Base-by-base conservation (phyloP, 352 stramenopile species). In the Pythium oligandrum region DNA sequence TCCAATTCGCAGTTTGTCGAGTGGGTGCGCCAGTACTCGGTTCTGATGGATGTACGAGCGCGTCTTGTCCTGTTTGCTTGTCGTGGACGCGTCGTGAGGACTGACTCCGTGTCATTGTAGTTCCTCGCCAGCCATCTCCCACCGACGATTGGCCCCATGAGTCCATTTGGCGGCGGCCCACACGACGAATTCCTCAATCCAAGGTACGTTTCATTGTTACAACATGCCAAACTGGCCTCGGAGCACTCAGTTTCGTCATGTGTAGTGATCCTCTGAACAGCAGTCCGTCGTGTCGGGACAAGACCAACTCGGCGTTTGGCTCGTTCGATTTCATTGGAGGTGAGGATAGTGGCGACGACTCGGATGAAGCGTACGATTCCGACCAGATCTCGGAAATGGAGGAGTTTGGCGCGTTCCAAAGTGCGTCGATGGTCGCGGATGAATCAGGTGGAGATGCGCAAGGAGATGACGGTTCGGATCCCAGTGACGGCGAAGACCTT, bases 291-390 rank as follows among this genome's bases (percentile, higher is more conserved):
- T 88, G 64, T 37, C 73, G 73, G 12, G 73, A 77, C 17, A 61
- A 74, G 32, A 68, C 61, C 6, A 78, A 75, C 30, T 40, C 49
- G 12, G 55, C 67, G 7, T 77, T 83, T 45, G 75, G 68, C 26
- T 88, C 77, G n/a, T 93, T 92, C 40, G 83, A 91, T 47, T 92
- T 91, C 36, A 75, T 93, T 39, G 81, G 81, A 4, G 83, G 83
- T 5, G 83, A 89, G 72, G 78, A 93, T 51, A 93, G 83, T 47
- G 79, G 83, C 0, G 80, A 93, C 39, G 75, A 86, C 47, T 90
- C 79, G 12, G 79, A 90, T 51, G 79, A 83, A 7, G 48, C 80
- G 0, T 89, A 91, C 56, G 81, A 89, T 45, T 91, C 78, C 4
- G 73, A 83, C 35, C 71, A 89, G 43, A 72, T 91, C 17, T 84